Evolutionary conservation across 2,329 filamentous ascomycete species (phyloP), one percentile per base, ranked within the genome.

Genomic region (Xylogone sp.): DNA sequence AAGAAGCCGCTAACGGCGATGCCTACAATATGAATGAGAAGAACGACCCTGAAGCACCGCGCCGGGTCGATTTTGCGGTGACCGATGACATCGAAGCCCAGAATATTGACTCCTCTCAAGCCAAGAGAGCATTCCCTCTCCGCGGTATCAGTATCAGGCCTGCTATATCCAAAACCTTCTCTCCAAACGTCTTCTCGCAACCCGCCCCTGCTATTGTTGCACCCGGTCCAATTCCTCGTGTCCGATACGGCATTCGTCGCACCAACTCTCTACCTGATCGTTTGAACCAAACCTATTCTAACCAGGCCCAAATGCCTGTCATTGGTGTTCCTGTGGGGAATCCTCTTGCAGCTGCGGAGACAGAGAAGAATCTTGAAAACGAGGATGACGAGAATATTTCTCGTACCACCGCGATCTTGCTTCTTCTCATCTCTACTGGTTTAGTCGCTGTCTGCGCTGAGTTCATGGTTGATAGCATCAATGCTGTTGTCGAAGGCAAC

Each of bases 251-350:
- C n/a, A 82, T 90, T 49, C 84, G 86, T 51, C 79, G 88, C 50
- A 88, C 87, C 19, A 89, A 82, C 64, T 91, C 88, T 1, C 76
- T 91, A 2, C 88, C 88, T 0, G 86, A 87, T 60, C 79, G 85
- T 18, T 76, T 90, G 8, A 82, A 79, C 54, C 69, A 72, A 48
- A 55, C 56, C 3, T 39, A 52, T 21, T 46, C 53, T 7, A 39
- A 27, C 8, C 42, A 49, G 45, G 24, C 51, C 29, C 45, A 43
- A 31, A 21, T 44, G 18, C 34, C 51, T n/a, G 24, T 50, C 27
- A 53, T 53, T 7, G 43, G 46, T 3, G 53, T 43, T 29, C 46
- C 42, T 19, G 50, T 61, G 19, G 54, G 60, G 52, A 54, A 55
- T 50, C 51, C 63, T 54, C 42, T 60, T 56, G 21, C 59, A 56